Evolutionary conservation across 306 rosid species (phyloP).

Genomic region (Cucumis cinereus): DNA sequence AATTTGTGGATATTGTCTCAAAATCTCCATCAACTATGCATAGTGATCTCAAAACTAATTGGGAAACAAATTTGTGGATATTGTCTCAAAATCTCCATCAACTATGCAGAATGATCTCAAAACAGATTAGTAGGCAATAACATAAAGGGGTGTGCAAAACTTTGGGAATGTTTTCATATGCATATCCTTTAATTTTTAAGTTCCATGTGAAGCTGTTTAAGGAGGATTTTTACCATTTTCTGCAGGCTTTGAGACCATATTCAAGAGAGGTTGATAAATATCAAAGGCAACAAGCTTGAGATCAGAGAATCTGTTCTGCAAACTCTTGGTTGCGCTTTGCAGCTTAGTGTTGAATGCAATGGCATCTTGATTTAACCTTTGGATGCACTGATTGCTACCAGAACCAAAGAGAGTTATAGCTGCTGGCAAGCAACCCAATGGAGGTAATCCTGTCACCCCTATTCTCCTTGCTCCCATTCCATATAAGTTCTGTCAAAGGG

Average conservation of each 20-base stretch:
- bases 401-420: constrained; percentile 37
- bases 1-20: neutral
- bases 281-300: constrained; percentile 42
- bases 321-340: constrained; percentile 23
- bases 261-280: constrained; percentile 40
- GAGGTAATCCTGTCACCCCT: constrained; percentile 43
- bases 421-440: constrained; percentile 43
- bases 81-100: neutral
- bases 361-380: constrained; percentile 40
- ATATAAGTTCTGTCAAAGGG: constrained; percentile 34
- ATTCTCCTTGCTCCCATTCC: constrained; percentile 38
- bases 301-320: constrained; percentile 26
- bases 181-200: neutral
- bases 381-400: constrained; percentile 45
- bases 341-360: constrained; percentile 41
- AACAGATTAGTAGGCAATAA: neutral
- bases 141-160: neutral
- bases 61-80: neutral
- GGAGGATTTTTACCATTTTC: constrained; percentile 21
- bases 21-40: neutral
- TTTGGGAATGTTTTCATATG: neutral
- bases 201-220: neutral
- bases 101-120: neutral
- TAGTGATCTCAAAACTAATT: neutral
- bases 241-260: constrained; percentile 26